Evolutionary conservation across 169 alveolate species (phyloP).

Genomic region (Plasmodium inui): DNA sequence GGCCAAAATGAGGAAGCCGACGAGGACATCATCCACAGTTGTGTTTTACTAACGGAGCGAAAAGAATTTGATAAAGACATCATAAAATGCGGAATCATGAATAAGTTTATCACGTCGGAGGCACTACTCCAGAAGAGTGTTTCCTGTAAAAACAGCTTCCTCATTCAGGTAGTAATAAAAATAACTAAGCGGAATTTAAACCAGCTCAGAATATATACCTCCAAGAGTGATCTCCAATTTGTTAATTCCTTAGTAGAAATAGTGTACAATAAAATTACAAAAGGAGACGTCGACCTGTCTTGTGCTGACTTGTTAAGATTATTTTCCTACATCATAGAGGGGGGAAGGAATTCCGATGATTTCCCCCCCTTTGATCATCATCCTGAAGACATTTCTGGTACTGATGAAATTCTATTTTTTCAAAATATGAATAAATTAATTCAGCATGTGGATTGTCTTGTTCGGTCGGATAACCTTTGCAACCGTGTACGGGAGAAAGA

Average conservation of each 20-base stretch:
- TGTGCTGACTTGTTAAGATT: conserved; percentile 34
- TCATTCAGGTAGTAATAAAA: conserved; percentile 28
- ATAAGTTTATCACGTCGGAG: background rate
- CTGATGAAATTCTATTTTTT: conserved; percentile 11
- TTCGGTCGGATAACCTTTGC: conserved; percentile 4
- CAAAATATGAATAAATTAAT: conserved; percentile 12
- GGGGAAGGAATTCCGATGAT: background rate
- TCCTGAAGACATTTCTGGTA: background rate
- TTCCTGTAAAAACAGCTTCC: background rate
- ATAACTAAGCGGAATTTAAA: background rate
- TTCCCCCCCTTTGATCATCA: background rate
- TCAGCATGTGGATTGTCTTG: background rate
- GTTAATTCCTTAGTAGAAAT: conserved; percentile 21
- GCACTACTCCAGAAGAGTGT: background rate
- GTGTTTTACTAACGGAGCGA: conserved; percentile 20
- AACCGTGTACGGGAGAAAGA: background rate
- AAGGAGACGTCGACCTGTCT: conserved; percentile 6
- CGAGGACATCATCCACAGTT: conserved; percentile 14
- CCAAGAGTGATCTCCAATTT: background rate
- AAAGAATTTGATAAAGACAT: conserved; percentile 47
- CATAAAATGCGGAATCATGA: conserved; percentile 29
- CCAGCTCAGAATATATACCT: background rate
- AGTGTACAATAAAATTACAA: conserved; percentile 5
- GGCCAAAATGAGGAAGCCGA: conserved; percentile 1
- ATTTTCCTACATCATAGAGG: conserved; percentile 31